These are phyloP conservation scores for Hydnomerulius pinastri DNA, from an alignment of 768 basidiomycete species.

Conservation along the genomic window DNA sequence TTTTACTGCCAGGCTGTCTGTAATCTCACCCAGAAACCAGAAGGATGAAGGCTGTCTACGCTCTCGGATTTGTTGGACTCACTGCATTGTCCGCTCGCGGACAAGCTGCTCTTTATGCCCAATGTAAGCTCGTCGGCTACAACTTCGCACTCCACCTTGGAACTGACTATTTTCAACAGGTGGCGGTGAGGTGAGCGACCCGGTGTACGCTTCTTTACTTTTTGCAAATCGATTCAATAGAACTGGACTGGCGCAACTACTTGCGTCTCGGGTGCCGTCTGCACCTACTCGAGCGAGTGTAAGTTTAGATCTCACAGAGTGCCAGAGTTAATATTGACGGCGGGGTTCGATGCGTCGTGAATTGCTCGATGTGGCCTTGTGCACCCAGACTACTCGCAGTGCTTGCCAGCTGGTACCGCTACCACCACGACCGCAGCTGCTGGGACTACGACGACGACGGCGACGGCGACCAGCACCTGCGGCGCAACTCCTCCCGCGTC, in stretches of 20 bases:
- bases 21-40: not conserved
- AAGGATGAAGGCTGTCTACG: slow-evolving; percentile 3
- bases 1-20: not conserved
- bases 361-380: too few species aligned
- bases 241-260: slow-evolving; percentile 10
- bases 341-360: too few species aligned
- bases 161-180: slow-evolving; percentile 5
- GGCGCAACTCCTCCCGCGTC: slow-evolving; percentile 1
- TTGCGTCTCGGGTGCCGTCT: slow-evolving; percentile 9
- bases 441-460: not conserved
- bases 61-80: slow-evolving; percentile 2
- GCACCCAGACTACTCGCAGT: slow-evolving; percentile 11
- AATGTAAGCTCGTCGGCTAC: slow-evolving; percentile 6
- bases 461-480: slow-evolving; percentile 1
- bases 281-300: slow-evolving; percentile 8
- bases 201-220: too few species aligned
- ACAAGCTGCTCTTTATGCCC: slow-evolving; percentile 12
- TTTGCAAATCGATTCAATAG: not conserved
- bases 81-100: slow-evolving; percentile 4
- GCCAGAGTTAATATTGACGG: too few species aligned
- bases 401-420: not conserved
- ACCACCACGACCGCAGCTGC: not conserved
- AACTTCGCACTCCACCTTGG: not conserved
- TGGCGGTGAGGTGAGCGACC: slow-evolving; percentile 6
- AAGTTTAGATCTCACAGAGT: not conserved